Evolutionary conservation across 352 stramenopile species (phyloP), one percentile per base, ranked within the genome.

Genomic region (Pythium inflatum): DNA sequence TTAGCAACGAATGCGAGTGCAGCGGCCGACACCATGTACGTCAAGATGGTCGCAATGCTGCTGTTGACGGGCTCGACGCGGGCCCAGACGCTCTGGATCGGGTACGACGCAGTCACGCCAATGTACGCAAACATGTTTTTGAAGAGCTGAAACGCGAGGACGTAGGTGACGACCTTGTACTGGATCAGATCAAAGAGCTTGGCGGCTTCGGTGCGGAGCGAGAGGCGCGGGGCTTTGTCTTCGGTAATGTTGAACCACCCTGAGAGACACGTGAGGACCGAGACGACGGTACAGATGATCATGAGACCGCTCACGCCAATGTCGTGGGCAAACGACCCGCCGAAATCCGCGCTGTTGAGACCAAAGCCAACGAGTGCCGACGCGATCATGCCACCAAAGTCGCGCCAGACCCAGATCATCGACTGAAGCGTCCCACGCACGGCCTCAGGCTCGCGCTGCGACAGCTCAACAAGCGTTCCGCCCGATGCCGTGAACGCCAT

Each of bases 401-500:
- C 41, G 24, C 62, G 55, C 22, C 49, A 63, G 27, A 75, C 68
- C 56, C 64, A 76, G 58, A 68, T 73, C 69, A 78, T 75, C 4
- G 67, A 43, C 70, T 84, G 76, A 24, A 70, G 62, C 1, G 48
- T 72, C 27, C 79, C 79, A 4, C 76, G 74, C n/a, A 71, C 48
- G 6, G 55, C 57, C 28, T 71, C 59, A 1, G 68, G 57, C 63
- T 86, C 79, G 24, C 61, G 65, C 46, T 83, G 76, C 13, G 75
- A 75, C 9, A 82, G 50, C 51, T 80, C 69, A 20, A 87, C 77
- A 7, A 80, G 51, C 36, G 77, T 67, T 1, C 80, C 82, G 66
- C 87, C 80, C 28, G 70, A 67, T 34, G 80, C 79, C 1, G 85
- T 75, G 71, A 83, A 77, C 9, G 81, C 75, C 53, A 88, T 75